A percentile compares a stretch with the other conserved stretches of the same genome.
Evolutionary conservation across 495 filamentous ascomycete genomes (phyloP).

Genomic region (Massariosphaeria phaeospora): DNA sequence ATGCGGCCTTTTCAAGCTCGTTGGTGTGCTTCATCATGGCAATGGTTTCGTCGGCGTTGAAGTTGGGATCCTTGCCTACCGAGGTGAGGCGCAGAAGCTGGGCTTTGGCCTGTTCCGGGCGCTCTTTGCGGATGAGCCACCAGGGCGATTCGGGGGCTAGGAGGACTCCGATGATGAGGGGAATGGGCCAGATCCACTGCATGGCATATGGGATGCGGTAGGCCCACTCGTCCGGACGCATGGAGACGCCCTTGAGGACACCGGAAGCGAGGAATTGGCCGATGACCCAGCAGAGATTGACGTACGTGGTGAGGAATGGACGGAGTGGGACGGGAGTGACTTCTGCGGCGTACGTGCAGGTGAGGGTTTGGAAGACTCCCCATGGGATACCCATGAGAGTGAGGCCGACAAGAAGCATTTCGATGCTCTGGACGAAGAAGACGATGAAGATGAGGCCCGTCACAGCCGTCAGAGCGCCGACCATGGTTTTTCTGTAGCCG

Average conservation of each 20-base stretch:
- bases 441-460: conserved; percentile 69
- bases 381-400: conserved; percentile 75
- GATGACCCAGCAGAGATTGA: conserved; percentile 79
- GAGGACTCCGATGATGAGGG: conserved; percentile 54
- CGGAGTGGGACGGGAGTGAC: conserved; percentile 69
- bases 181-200: conserved; percentile 84
- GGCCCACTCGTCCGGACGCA: conserved; percentile 56
- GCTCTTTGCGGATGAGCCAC: conserved; percentile 74
- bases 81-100: conserved; percentile 57
- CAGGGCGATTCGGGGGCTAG: conserved; percentile 74
- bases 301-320: conserved; percentile 70
- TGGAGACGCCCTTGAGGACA: conserved; percentile 62
- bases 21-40: conserved; percentile 83
- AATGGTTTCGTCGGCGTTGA: conserved; percentile 70
- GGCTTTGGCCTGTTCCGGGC: conserved; percentile 61
- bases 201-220: conserved; percentile 67
- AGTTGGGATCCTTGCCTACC: conserved; percentile 46
- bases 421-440: conserved; percentile 68
- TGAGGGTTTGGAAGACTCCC: conserved; percentile 78
- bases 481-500: conserved; percentile 69
- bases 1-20: conserved; percentile 66
- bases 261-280: conserved; percentile 72
- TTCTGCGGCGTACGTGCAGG: conserved; percentile 76
- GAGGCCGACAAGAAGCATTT: conserved; percentile 64
- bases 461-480: conserved; percentile 59